Evolutionary conservation across 1,284 basidiomycete species (phyloP).

Genomic region (Austroboletus olivaceoglutinosus): DNA sequence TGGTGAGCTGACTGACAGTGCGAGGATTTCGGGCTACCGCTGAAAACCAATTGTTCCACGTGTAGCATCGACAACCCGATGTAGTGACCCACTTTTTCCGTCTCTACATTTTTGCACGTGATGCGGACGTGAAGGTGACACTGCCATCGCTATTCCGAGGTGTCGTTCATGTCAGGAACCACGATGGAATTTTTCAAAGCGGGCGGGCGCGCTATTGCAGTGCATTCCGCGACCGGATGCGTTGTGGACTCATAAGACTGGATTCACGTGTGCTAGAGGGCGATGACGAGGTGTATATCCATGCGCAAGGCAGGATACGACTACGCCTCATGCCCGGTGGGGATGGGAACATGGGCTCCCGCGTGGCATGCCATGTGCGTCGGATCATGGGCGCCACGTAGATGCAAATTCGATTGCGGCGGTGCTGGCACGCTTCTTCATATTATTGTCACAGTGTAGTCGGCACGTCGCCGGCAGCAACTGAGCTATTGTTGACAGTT

Average conservation of each 20-base stretch:
- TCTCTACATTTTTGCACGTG: constrained; percentile 29
- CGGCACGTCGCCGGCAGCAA: constrained; percentile 7
- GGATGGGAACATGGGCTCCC: constrained; percentile 15
- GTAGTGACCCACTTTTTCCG: constrained; percentile 32
- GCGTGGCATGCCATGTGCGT: constrained; percentile 29
- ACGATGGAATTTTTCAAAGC: constrained; percentile 10
- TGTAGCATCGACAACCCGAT: constrained; percentile 23
- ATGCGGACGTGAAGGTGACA: constrained; percentile 28
- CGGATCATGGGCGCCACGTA: constrained; percentile 24
- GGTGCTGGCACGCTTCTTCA: constrained; percentile 2
- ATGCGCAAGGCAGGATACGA: constrained; percentile 25
- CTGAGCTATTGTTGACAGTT: constrained; percentile 11
- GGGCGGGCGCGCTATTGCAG: constrained; percentile 20
- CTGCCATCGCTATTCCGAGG: constrained; percentile 31
- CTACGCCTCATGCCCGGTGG: constrained; percentile 19
- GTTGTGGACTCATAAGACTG: constrained; percentile 22
- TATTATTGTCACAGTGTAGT: neutral
- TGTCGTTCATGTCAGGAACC: constrained; percentile 22
- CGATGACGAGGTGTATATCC: constrained; percentile 31
- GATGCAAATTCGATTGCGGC: neutral
- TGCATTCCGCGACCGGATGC: constrained; percentile 26
- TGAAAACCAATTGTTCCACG: neutral
- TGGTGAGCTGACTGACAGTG: constrained; percentile 18
- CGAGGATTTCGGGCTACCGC: neutral
- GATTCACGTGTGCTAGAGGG: constrained; percentile 18